phyloP scores from a whole-genome alignment of 2,329 filamentous ascomycete genomes.

The Colletotrichum sublineola region DNA sequence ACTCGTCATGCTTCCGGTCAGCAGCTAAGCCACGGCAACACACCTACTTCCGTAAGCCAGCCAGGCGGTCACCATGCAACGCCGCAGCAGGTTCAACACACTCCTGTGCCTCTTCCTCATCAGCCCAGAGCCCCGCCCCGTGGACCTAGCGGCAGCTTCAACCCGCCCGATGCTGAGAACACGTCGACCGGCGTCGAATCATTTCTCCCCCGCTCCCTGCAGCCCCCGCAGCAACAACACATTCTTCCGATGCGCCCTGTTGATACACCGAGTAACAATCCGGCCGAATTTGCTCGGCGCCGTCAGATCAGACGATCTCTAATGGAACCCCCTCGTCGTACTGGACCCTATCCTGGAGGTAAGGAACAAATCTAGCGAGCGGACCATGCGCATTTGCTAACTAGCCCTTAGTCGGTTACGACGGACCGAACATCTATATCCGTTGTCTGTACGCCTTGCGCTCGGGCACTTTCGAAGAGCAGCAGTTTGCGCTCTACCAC shows the following conservation, averaged over 20 bases:
- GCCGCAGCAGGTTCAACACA: conserved; percentile 46
- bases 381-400: background rate
- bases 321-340: conserved; percentile 35
- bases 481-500: conserved; percentile 93
- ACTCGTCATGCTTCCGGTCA: conserved; percentile 66
- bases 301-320: conserved; percentile 58
- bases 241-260: conserved; percentile 79
- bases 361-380: conserved; percentile 51
- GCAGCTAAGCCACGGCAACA: conserved; percentile 44
- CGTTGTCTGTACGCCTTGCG: conserved; percentile 87
- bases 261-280: conserved; percentile 80
- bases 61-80: conserved; percentile 46
- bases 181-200: conserved; percentile 72
- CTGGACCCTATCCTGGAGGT: conserved; percentile 69
- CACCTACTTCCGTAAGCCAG: conserved; percentile 45
- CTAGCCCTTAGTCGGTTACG: conserved; percentile 65
- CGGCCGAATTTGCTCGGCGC: conserved; percentile 74
- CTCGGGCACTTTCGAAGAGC: conserved; percentile 82
- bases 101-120: conserved; percentile 46
- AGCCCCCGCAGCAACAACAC: conserved; percentile 75
- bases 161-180: conserved; percentile 68
- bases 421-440: conserved; percentile 91
- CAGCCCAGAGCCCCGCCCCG: conserved; percentile 50
- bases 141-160: conserved; percentile 62
- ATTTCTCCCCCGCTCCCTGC: conserved; percentile 51